Evolutionary conservation across 2,329 filamentous ascomycete genomes (phyloP).

Genomic region (Neofusicoccum umdonicola): DNA sequence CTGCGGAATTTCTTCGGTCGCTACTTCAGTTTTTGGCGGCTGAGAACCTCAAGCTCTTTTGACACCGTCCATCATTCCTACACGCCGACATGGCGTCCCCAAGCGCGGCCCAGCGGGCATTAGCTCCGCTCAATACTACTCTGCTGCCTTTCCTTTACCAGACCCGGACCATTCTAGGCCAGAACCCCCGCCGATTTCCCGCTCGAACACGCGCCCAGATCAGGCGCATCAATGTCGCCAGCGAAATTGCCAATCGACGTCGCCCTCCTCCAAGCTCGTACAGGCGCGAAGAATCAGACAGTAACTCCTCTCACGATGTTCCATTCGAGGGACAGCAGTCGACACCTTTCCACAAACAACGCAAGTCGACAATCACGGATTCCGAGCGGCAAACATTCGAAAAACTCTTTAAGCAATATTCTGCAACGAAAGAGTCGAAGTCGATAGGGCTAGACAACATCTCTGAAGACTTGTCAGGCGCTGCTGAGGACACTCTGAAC

Average conservation of each 20-base stretch:
- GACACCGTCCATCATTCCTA: not conserved
- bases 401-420: conserved; percentile 6
- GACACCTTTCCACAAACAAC: conserved; percentile 12
- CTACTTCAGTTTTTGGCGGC: not conserved
- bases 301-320: not conserved
- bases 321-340: conserved; percentile 40
- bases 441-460: not conserved
- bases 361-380: conserved; percentile 35
- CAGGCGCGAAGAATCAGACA: not conserved
- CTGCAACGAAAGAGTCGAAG: not conserved
- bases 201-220: not conserved
- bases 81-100: not conserved
- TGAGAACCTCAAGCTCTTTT: not conserved
- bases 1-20: not conserved
- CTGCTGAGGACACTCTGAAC: not conserved
- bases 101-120: not conserved
- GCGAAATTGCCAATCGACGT: conserved; percentile 5
- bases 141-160: conserved; percentile 70
- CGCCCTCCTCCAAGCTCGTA: not conserved
- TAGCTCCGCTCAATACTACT: conserved; percentile 28
- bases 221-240: conserved; percentile 2
- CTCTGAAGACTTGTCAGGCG: not conserved
- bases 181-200: not conserved
- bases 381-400: conserved; percentile 34
- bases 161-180: conserved; percentile 58